These are phyloP conservation scores for Trametes pubescens DNA, from an alignment of 1,284 basidiomycete genomes.

Conservation along the genomic window DNA sequence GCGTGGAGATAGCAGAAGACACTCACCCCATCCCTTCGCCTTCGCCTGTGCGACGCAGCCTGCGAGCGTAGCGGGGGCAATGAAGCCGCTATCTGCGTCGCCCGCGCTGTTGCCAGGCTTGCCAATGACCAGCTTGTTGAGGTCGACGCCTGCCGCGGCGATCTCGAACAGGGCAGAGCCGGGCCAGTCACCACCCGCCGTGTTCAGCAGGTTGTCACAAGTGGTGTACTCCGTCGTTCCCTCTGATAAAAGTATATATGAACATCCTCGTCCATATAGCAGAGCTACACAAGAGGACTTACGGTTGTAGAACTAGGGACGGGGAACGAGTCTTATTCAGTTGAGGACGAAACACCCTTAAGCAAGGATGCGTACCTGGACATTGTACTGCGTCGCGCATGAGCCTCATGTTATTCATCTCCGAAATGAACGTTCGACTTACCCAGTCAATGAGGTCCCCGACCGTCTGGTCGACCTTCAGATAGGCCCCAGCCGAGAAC, in stretches of 20 bases:
- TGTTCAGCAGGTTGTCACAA: constrained; percentile 60
- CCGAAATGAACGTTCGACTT: constrained; percentile 21
- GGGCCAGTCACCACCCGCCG: constrained; percentile 61
- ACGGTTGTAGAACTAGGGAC: constrained; percentile 70
- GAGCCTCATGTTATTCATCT: background rate
- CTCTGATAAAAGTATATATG: constrained; percentile 47
- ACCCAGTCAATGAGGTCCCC: constrained; percentile 56
- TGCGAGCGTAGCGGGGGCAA: constrained; percentile 59
- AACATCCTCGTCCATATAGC: background rate
- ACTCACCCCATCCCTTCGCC: constrained; percentile 63
- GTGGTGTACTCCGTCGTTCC: constrained; percentile 64
- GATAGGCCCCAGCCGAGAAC: constrained; percentile 67
- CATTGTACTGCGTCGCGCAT: constrained; percentile 48
- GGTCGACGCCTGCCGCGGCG: constrained; percentile 57
- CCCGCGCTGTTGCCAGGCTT: constrained; percentile 59
- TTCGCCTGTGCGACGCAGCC: constrained; percentile 63
- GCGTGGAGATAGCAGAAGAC: constrained; percentile 6
- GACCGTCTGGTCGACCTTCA: constrained; percentile 60
- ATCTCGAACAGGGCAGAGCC: constrained; percentile 67
- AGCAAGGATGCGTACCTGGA: constrained; percentile 45
- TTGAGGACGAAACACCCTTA: background rate
- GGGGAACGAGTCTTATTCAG: background rate
- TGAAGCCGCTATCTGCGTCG: constrained; percentile 68
- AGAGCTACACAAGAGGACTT: constrained; percentile 30
- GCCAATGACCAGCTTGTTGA: constrained; percentile 65